These are phyloP conservation scores for Thymus mandschuricus DNA, from an alignment of 257 asterid species.

Conservation along the genomic window DNA sequence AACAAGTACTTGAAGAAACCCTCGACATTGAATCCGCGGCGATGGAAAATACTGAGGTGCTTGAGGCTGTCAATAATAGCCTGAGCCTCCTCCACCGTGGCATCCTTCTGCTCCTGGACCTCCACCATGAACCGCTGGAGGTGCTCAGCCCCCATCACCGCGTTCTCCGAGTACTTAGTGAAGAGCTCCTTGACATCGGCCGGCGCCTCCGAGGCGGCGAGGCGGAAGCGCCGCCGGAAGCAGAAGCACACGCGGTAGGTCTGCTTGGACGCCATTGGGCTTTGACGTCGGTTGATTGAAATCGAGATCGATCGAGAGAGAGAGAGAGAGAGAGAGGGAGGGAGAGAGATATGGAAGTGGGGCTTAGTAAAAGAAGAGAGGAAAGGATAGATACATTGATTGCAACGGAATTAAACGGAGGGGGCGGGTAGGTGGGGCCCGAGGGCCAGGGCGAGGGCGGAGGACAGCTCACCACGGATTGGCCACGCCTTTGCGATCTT, in stretches of 20 bases:
- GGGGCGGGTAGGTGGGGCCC: conserved; percentile 30
- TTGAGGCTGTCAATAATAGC: conserved; percentile 42
- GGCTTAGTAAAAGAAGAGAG: neutral
- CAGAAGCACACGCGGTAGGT: conserved; percentile 61
- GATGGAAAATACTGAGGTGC: conserved; percentile 46
- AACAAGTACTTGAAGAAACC: conserved; percentile 55
- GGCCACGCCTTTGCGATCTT: conserved; percentile 28
- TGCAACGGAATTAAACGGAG: conserved; percentile 16
- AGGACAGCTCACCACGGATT: conserved; percentile 41
- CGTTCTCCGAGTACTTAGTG: conserved; percentile 47
- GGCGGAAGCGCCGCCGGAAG: conserved; percentile 58
- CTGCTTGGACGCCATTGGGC: conserved; percentile 45
- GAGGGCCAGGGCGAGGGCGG: neutral
- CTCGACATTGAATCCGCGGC: conserved; percentile 49
- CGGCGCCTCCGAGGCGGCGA: conserved; percentile 58
- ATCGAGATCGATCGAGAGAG: neutral
- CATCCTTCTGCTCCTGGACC: conserved; percentile 50
- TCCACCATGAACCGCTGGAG: conserved; percentile 49
- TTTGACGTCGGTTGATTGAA: neutral
- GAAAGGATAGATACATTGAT: conserved; percentile 29
- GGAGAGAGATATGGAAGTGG: neutral
- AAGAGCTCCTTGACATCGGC: conserved; percentile 45
- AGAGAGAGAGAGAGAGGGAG: neutral
- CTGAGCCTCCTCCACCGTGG: conserved; percentile 55
- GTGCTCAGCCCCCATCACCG: conserved; percentile 46